These are phyloP conservation scores for Sedum album DNA, from an alignment of 164 flowering plant species.

Conservation along the genomic window DNA sequence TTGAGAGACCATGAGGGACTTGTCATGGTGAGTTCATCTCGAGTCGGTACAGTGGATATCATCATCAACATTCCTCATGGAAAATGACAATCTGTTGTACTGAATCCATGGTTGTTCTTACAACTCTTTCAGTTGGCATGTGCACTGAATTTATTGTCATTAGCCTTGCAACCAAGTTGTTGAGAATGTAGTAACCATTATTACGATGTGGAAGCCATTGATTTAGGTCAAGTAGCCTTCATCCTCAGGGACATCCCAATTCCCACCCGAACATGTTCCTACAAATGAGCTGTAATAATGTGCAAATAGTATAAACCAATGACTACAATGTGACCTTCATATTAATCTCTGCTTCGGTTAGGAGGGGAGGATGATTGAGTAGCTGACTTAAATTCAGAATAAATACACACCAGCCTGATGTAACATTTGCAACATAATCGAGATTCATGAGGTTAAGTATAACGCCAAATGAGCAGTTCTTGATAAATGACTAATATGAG, in stretches of 20 bases:
- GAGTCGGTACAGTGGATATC: neutral
- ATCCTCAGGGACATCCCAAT: too few relatives aligned
- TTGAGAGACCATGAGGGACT: neutral
- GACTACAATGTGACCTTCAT: neutral
- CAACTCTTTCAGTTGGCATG: neutral
- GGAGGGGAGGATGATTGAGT: neutral
- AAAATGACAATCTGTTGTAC: neutral
- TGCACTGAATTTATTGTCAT: neutral
- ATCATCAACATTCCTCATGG: neutral
- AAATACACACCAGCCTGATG: neutral
- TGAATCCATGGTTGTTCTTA: neutral
- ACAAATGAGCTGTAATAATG: neutral
- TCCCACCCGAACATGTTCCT: too few relatives aligned
- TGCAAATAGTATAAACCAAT: neutral
- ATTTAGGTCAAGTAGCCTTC: too few relatives aligned
- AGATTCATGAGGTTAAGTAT: too few relatives aligned
- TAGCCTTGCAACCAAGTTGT: neutral
- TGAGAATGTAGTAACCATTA: neutral
- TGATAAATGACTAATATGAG: neutral
- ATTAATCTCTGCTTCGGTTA: neutral
- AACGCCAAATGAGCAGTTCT: neutral
- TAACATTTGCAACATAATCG: neutral
- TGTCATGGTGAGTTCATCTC: neutral
- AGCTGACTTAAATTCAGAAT: neutral
- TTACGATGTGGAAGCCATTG: too few relatives aligned